phyloP scores from a whole-genome alignment of 2,329 filamentous ascomycete genomes.

The Pleomassaria siparia region DNA sequence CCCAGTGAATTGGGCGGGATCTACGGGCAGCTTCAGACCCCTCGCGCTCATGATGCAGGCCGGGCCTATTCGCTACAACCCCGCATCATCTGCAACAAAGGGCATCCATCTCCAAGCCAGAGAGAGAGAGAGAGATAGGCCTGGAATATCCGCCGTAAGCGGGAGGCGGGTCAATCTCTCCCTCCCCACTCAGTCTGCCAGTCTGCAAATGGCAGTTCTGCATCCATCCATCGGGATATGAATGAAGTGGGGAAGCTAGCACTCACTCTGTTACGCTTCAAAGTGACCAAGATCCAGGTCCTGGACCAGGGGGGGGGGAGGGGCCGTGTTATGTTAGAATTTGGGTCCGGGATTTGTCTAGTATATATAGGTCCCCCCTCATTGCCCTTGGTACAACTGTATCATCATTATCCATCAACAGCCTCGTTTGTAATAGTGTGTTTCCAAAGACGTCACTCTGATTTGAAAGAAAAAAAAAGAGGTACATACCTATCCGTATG shows the following conservation, averaged over 20 bases:
- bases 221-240: conserved; percentile 15
- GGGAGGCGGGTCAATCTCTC: no score
- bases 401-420: not conserved
- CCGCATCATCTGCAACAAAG: conserved; percentile 35
- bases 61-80: conserved; percentile 38
- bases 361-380: conserved; percentile 35
- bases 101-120: conserved; percentile 37
- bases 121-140: conserved; percentile 31
- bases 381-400: conserved; percentile 14
- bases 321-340: no score
- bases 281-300: conserved; percentile 23
- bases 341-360: conserved; percentile 15
- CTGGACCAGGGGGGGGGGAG: conserved; percentile 18
- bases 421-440: conserved; percentile 20
- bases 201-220: conserved; percentile 18
- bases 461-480: not conserved
- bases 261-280: conserved; percentile 17
- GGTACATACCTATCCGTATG: not conserved
- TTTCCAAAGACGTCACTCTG: conserved; percentile 10
- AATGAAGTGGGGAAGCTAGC: conserved; percentile 39
- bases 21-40: conserved; percentile 14
- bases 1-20: conserved; percentile 10
- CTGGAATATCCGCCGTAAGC: conserved; percentile 28
- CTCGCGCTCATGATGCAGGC: conserved; percentile 13
- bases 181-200: no score